These are phyloP conservation scores for Phytophthora brassicae DNA, from an alignment of 352 stramenopile genomes.

Conservation along the genomic window DNA sequence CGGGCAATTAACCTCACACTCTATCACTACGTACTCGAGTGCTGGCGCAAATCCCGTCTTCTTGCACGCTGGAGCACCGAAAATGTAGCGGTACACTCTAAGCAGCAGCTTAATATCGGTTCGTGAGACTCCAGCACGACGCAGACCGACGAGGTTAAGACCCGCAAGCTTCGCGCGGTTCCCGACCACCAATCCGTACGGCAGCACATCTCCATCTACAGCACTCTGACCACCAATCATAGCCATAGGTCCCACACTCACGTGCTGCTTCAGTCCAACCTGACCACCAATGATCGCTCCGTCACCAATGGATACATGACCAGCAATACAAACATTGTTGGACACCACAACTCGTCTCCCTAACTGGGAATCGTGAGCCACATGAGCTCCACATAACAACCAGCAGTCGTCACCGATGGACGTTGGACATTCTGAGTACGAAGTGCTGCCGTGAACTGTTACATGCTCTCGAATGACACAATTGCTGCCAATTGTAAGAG, in stretches of 20 bases:
- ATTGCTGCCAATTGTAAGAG: slow-evolving; percentile 61
- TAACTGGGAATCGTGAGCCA: slow-evolving; percentile 70
- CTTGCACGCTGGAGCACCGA: slow-evolving; percentile 46
- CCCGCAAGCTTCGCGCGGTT: slow-evolving; percentile 79
- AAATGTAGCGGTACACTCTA: slow-evolving; percentile 78
- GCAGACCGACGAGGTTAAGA: slow-evolving; percentile 75
- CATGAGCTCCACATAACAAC: slow-evolving; percentile 74
- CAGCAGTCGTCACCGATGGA: slow-evolving; percentile 76
- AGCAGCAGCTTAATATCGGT: slow-evolving; percentile 79
- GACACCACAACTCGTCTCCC: slow-evolving; percentile 73
- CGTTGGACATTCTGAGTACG: slow-evolving; percentile 60
- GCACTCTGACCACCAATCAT: slow-evolving; percentile 84
- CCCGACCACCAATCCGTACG: slow-evolving; percentile 69
- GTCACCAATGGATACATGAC: slow-evolving; percentile 76
- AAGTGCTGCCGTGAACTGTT: slow-evolving; percentile 79
- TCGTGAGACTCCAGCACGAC: slow-evolving; percentile 59
- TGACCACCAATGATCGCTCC: slow-evolving; percentile 78
- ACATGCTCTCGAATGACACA: slow-evolving; percentile 84
- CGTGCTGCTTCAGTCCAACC: slow-evolving; percentile 77
- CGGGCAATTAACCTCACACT: background rate
- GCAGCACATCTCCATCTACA: slow-evolving; percentile 82
- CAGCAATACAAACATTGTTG: slow-evolving; percentile 83
- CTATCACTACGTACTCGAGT: slow-evolving; percentile 50
- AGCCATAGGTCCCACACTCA: slow-evolving; percentile 64
- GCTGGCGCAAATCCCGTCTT: slow-evolving; percentile 75